Percentiles rank a stretch among this genome's conserved stretches.
These are phyloP conservation scores for Pseudomicrostroma phylloplanum DNA, from an alignment of 1,284 basidiomycete species.

Conservation along the genomic window DNA sequence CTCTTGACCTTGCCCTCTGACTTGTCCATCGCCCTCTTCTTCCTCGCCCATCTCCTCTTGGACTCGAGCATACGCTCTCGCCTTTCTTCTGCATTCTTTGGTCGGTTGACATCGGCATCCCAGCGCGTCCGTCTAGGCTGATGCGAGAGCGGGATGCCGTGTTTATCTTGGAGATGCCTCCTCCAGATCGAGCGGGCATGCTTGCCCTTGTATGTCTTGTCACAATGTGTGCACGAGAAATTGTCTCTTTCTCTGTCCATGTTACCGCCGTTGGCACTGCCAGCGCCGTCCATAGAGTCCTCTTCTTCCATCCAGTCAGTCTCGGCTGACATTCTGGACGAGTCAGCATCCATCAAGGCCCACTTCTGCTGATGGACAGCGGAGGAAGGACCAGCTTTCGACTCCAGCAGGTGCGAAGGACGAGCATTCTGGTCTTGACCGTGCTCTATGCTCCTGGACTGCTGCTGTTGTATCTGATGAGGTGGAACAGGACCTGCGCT, in stretches of 20 bases:
- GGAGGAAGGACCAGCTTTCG: neutral
- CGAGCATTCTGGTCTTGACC: neutral
- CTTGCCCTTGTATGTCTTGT: slow-evolving; percentile 56
- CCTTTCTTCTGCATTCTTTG: slow-evolving; percentile 55
- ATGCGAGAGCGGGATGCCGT: slow-evolving; percentile 55
- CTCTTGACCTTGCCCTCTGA: slow-evolving; percentile 21
- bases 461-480: neutral
- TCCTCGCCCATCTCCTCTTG: slow-evolving; percentile 57
- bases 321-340: neutral
- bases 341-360: neutral
- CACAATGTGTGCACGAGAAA: slow-evolving; percentile 53
- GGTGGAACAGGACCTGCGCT: neutral
- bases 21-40: slow-evolving; percentile 52
- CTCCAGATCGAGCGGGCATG: slow-evolving; percentile 58
- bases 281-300: neutral
- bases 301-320: neutral
- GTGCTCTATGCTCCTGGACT: neutral
- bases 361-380: neutral
- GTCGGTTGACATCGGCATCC: slow-evolving; percentile 57
- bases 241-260: slow-evolving; percentile 1
- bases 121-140: slow-evolving; percentile 57
- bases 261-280: neutral
- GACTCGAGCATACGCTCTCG: slow-evolving; percentile 55
- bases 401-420: neutral
- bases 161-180: slow-evolving; percentile 58